Base-by-base conservation (phyloP, 257 asterid species). In the Echium plantagineum region DNA sequence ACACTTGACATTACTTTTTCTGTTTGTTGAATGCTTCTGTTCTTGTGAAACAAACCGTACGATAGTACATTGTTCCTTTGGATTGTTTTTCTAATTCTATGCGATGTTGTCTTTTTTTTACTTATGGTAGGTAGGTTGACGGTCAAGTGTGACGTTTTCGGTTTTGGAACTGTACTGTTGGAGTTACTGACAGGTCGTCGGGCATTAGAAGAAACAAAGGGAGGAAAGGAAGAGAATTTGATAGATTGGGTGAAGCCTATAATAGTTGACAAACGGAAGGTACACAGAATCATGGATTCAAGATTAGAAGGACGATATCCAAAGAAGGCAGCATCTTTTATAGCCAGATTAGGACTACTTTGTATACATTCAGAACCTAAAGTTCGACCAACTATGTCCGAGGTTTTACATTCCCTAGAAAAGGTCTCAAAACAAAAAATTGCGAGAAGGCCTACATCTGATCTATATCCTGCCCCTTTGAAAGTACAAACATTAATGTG, bases 91-190 rank as follows among this genome's bases (percentile, higher is more conserved):
- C 46, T 35, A 35, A 35, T 7, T 35, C 38, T 21, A 48, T 24
- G 47, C 1, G 1, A 61, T n/a, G 17, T 20, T 21, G 21, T 24
- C 15, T 20, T 7, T 28, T 46, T 13, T 26, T 64, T 51, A 18
- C 35, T 38, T 19, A 12, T 3, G 5, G 12, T 70, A 76, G 82
- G 82, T 56, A 62, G 63, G 52, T 51, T 77, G 60, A 73, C 64
- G 8, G 58, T 74, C 16, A 77, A 73, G 46, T 77, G 77, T 20
- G 77, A 73, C 54, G 58, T 77, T 51, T 77, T 66, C 55, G 74
- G 82, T 68, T 77, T 77, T 31, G 82, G 82, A 59, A 74, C 73
- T 10, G 82, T 77, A 32, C 66, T 77, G 22, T 64, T 73, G 59
- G 82, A 77, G 72, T 53, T 77, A 28, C 60, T 77, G 5, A 73